Conservation (phyloP, 345 rosid species). For the Euphorbia pulcherrima region DNA sequence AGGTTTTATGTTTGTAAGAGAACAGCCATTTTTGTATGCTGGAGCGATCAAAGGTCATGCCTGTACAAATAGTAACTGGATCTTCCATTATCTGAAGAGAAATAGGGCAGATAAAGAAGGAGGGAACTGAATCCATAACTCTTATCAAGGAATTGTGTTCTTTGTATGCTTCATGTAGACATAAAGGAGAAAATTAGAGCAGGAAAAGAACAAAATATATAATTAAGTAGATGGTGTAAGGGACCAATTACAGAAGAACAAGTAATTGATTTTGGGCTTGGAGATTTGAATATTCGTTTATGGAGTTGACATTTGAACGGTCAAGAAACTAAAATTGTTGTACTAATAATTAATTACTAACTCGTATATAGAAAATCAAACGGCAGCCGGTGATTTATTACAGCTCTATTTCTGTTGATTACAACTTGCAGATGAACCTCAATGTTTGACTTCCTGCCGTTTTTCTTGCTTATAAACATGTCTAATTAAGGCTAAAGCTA, state of each 20-base stretch:
- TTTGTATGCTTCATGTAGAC: too few species aligned
- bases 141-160: neutral
- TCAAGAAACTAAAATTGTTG: slow-evolving; percentile 6
- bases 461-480: too few species aligned
- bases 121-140: slow-evolving; percentile 12
- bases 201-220: neutral
- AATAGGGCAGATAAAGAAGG: slow-evolving; percentile 24
- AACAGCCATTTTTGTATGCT: slow-evolving; percentile 52
- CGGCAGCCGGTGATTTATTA: too few species aligned
- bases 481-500: too few species aligned
- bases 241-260: neutral
- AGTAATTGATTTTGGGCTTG: neutral
- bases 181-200: neutral
- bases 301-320: slow-evolving; percentile 22
- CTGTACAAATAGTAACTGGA: slow-evolving; percentile 50
- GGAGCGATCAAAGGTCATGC: slow-evolving; percentile 46
- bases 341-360: neutral
- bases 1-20: slow-evolving; percentile 35
- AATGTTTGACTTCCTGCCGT: neutral
- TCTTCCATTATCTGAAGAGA: slow-evolving; percentile 38
- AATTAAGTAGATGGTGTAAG: neutral
- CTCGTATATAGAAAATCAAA: too few species aligned
- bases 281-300: neutral
- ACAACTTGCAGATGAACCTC: neutral
- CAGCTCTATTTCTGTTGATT: neutral